These are phyloP conservation scores for Aspergillus tanneri DNA, from an alignment of 2,329 filamentous ascomycete genomes.

Conservation along the genomic window DNA sequence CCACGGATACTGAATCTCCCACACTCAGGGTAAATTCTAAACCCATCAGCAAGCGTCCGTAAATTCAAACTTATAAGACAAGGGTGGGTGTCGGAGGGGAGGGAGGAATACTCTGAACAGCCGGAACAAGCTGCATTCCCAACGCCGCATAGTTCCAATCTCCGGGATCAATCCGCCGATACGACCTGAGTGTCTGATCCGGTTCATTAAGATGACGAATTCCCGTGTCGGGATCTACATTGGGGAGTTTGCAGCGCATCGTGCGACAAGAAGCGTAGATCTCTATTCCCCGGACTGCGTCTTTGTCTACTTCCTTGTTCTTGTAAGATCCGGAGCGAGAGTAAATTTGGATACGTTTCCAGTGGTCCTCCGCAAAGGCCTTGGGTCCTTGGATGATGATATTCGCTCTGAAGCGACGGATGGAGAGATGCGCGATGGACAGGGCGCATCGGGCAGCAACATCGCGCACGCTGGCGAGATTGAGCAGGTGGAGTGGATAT, in stretches of 20 bases:
- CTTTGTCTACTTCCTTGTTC: too few relatives aligned
- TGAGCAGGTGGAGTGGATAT: slow-evolving; percentile 59
- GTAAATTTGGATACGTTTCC: slow-evolving; percentile 51
- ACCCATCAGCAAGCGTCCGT: neutral
- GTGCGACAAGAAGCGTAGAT: slow-evolving; percentile 57
- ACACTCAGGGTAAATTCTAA: slow-evolving; percentile 37
- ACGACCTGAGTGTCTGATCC: slow-evolving; percentile 49
- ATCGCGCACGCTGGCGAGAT: slow-evolving; percentile 54
- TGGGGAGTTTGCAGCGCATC: slow-evolving; percentile 58
- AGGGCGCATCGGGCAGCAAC: slow-evolving; percentile 45
- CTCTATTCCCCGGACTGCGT: too few relatives aligned
- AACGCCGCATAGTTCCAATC: slow-evolving; percentile 50
- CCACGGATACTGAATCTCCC: slow-evolving; percentile 41
- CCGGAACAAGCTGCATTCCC: slow-evolving; percentile 53
- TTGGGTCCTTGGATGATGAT: slow-evolving; percentile 55
- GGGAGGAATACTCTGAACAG: slow-evolving; percentile 20
- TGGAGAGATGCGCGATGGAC: slow-evolving; percentile 46
- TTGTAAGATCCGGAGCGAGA: too few relatives aligned
- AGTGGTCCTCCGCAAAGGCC: slow-evolving; percentile 57
- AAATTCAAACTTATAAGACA: neutral
- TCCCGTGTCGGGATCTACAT: slow-evolving; percentile 58
- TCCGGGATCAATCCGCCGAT: slow-evolving; percentile 53
- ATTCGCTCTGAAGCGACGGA: slow-evolving; percentile 59
- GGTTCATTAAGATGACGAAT: slow-evolving; percentile 50
- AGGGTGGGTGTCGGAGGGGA: neutral